Conservation (phyloP, 164 flowering plant genomes). For the Tetrastigma voinierianum region DNA sequence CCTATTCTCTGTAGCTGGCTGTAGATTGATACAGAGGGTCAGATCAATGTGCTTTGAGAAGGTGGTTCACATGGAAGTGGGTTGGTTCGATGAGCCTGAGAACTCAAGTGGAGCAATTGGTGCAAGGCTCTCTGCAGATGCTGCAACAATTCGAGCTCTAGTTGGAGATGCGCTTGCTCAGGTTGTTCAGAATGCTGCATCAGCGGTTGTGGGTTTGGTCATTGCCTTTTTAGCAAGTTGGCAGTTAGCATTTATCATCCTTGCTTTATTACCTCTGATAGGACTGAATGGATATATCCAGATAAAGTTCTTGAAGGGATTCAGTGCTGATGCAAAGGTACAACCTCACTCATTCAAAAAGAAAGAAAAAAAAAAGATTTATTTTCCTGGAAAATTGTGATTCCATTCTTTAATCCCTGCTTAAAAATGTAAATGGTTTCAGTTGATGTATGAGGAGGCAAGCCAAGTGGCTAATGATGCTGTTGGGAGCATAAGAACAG, state of each 20-base stretch:
- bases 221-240: constrained; percentile 53
- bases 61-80: constrained; percentile 51
- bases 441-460: constrained; percentile 50
- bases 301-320: constrained; percentile 46
- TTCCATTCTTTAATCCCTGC: too few species aligned
- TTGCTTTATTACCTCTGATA: constrained; percentile 39
- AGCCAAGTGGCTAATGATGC: constrained; percentile 66
- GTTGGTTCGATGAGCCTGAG: constrained; percentile 61
- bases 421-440: constrained; percentile 7
- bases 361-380: constrained; percentile 24
- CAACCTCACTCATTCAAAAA: constrained; percentile 21
- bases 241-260: constrained; percentile 49
- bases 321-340: constrained; percentile 64
- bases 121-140: constrained; percentile 59
- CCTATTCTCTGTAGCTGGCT: constrained; percentile 56
- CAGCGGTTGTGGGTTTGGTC: constrained; percentile 43
- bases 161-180: constrained; percentile 57
- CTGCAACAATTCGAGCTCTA: constrained; percentile 48
- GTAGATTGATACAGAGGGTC: constrained; percentile 42
- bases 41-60: constrained; percentile 57
- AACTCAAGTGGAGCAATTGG: constrained; percentile 62
- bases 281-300: constrained; percentile 48
- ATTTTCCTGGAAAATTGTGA: too few species aligned
- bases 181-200: constrained; percentile 38
- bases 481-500: constrained; percentile 60